phyloP scores from a whole-genome alignment of 495 filamentous ascomycete species.

The Penicillium egyptiacum region DNA sequence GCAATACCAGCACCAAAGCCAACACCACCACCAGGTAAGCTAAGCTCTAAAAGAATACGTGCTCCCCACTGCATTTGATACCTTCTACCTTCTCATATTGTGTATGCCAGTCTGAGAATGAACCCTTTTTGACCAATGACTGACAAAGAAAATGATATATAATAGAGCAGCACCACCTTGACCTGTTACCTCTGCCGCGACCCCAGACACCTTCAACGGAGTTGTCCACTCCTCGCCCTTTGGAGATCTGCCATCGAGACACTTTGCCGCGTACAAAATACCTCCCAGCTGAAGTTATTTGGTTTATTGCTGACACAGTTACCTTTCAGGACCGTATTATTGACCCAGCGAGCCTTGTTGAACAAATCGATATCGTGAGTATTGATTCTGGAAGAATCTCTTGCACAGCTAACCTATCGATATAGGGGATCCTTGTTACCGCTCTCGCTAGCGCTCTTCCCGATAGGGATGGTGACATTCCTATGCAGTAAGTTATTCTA shows the following conservation, averaged over 20 bases:
- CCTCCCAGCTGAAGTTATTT: background rate
- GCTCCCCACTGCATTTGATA: background rate
- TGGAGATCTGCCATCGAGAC: background rate
- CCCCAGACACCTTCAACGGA: background rate
- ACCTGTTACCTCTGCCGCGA: slow-evolving; percentile 1
- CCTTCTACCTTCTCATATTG: background rate
- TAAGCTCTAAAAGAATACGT: background rate
- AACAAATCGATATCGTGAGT: background rate
- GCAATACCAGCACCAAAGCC: background rate
- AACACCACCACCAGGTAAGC: background rate
- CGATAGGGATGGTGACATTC: slow-evolving; percentile 1
- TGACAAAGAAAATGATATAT: background rate
- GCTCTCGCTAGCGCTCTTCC: background rate
- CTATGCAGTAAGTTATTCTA: background rate
- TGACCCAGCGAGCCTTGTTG: background rate
- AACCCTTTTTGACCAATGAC: background rate
- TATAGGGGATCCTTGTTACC: background rate
- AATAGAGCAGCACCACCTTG: background rate
- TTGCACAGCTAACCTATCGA: background rate
- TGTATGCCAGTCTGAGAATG: background rate
- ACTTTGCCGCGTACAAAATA: background rate
- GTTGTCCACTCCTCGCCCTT: background rate
- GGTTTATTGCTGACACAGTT: background rate
- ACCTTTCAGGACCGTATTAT: background rate
- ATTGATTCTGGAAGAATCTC: background rate